phyloP scores from a whole-genome alignment of 768 basidiomycete species.

The Amanita brunnescens region DNA sequence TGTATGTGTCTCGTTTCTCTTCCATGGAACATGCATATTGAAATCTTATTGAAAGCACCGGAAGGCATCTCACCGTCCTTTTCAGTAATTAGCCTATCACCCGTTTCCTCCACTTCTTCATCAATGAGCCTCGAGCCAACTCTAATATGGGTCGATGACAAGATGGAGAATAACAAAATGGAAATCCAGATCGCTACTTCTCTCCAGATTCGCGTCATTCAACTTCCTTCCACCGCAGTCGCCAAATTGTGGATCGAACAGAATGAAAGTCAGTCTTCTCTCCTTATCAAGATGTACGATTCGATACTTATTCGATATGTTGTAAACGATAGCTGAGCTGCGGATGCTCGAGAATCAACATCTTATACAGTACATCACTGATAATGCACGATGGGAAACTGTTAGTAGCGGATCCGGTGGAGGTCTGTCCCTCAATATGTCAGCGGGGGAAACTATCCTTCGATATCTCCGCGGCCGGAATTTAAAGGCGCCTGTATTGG shows the following conservation, averaged over 20 bases:
- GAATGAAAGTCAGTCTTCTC: conserved; percentile 12
- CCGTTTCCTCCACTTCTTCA: too few relatives aligned
- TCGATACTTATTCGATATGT: background rate
- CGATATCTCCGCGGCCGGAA: conserved; percentile 17
- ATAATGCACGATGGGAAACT: conserved; percentile 19
- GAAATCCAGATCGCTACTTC: conserved; percentile 12
- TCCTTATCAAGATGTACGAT: background rate
- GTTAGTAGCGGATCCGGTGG: background rate
- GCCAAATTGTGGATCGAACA: conserved; percentile 21
- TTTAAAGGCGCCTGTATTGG: conserved; percentile 15
- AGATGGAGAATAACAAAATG: conserved; percentile 11
- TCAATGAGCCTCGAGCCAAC: conserved; percentile 11
- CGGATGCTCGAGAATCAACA: conserved; percentile 14
- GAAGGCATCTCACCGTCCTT: too few relatives aligned
- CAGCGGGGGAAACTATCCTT: conserved; percentile 20
- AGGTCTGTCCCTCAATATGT: conserved; percentile 13
- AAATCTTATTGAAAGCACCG: too few relatives aligned
- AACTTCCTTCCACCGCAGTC: conserved; percentile 19
- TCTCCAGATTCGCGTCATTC: conserved; percentile 16
- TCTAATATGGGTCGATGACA: conserved; percentile 23
- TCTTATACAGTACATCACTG: conserved; percentile 21
- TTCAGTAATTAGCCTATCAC: too few relatives aligned
- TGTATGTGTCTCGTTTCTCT: background rate
- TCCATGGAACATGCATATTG: too few relatives aligned
- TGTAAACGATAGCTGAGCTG: conserved; percentile 14